Evolutionary conservation across 805 yeast species (phyloP).

Genomic region (Barnettozyma sp.): DNA sequence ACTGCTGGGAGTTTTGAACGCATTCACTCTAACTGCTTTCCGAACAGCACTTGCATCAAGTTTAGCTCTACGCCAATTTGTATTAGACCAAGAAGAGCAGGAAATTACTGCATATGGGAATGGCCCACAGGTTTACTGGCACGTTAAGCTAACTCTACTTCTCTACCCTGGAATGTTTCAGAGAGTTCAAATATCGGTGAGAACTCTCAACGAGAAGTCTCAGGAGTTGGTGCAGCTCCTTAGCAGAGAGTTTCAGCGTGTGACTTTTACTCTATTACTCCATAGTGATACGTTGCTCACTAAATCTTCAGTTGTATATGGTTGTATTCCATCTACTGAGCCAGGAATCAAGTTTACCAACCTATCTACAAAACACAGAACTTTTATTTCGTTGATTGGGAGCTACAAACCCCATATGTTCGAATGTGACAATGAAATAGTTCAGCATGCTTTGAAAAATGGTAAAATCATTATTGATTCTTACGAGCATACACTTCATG

Average conservation of each 20-base stretch:
- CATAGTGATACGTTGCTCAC: constrained; percentile 25
- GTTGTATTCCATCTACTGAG: constrained; percentile 52
- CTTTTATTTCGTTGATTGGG: constrained; percentile 55
- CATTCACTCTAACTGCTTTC: constrained; percentile 54
- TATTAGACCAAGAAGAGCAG: constrained; percentile 21
- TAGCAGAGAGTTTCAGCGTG: constrained; percentile 24
- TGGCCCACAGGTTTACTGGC: constrained; percentile 65
- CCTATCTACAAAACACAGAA: constrained; percentile 24
- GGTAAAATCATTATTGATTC: constrained; percentile 55
- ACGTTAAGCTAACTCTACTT: constrained; percentile 36
- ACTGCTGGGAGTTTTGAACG: constrained; percentile 48
- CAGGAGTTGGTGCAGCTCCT: constrained; percentile 23
- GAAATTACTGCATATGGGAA: constrained; percentile 45
- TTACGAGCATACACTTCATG: constrained; percentile 44
- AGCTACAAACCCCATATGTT: constrained; percentile 63
- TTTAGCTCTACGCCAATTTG: constrained; percentile 36
- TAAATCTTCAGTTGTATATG: constrained; percentile 44
- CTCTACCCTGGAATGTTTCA: constrained; percentile 33
- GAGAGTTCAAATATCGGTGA: constrained; percentile 39
- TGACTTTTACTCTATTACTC: constrained; percentile 23
- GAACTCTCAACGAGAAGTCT: constrained; percentile 36
- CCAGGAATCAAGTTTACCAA: constrained; percentile 36
- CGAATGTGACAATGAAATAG: constrained; percentile 45
- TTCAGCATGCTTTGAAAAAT: constrained; percentile 29
- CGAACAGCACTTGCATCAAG: constrained; percentile 57